Evolutionary conservation across 352 stramenopile genomes (phyloP).

Genomic region (Pythium volutum): DNA sequence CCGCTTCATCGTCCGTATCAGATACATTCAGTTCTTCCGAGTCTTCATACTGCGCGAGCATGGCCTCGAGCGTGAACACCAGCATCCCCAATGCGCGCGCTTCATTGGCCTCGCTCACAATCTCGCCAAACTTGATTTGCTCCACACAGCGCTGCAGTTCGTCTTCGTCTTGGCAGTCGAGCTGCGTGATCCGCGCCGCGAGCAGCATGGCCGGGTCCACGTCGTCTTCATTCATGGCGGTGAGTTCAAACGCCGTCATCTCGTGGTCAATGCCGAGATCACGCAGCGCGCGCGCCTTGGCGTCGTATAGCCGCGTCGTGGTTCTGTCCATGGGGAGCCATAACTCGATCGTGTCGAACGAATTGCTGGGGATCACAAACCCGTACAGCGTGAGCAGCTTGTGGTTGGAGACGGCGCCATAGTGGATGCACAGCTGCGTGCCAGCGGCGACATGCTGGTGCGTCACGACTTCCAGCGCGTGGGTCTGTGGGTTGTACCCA

Average conservation of each 20-base stretch:
- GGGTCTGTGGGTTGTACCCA: slow-evolving; percentile 46
- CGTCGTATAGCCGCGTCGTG: slow-evolving; percentile 39
- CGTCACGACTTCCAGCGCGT: slow-evolving; percentile 63
- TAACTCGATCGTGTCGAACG: slow-evolving; percentile 69
- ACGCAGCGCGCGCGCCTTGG: slow-evolving; percentile 43
- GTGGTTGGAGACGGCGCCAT: slow-evolving; percentile 79
- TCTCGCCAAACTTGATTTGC: slow-evolving; percentile 52
- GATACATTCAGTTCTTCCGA: slow-evolving; percentile 46
- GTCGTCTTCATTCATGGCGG: slow-evolving; percentile 33
- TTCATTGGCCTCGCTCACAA: slow-evolving; percentile 55
- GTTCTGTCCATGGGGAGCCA: slow-evolving; percentile 64
- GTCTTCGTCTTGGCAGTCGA: slow-evolving; percentile 43
- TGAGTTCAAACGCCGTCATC: slow-evolving; percentile 62
- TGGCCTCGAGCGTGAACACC: slow-evolving; percentile 61
- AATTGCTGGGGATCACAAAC: slow-evolving; percentile 68
- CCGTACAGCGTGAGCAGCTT: slow-evolving; percentile 79
- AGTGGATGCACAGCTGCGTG: slow-evolving; percentile 78
- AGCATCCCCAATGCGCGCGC: slow-evolving; percentile 43
- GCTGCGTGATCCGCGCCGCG: slow-evolving; percentile 57
- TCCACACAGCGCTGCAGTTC: slow-evolving; percentile 35
- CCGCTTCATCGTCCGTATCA: slow-evolving; percentile 16
- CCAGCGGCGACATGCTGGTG: slow-evolving; percentile 73
- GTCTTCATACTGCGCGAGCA: slow-evolving; percentile 47
- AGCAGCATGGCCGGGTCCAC: slow-evolving; percentile 68
- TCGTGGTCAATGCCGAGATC: slow-evolving; percentile 59